Base-by-base conservation (phyloP, 148 eudicot genomes). In the Suaeda aralocaspica region DNA sequence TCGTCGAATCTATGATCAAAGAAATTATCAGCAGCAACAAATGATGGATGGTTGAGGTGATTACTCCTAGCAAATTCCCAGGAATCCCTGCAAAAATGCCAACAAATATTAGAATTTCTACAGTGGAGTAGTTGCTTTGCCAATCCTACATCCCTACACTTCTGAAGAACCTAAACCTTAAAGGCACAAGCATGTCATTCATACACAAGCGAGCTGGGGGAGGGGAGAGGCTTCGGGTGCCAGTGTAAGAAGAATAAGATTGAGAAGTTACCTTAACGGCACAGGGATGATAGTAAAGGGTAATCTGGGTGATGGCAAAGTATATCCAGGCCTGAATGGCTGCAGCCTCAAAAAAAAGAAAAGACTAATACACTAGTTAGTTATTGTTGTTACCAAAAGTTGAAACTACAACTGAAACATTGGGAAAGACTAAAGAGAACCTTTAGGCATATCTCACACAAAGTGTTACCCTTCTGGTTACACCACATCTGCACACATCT, bases 401-500 rank as follows among this genome's bases (percentile, higher is more conserved):
- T 26, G 68, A 51, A 68, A 67, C 52, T 45, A 44, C 42, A 48
- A 73, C 22, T 19, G 49, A 46, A 6, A 52, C 31, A 57, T 39
- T 5, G n/a, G 1, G 36, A 67, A 45, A 68, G 51, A 69, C 28
- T 21, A 48, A 49, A 78, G 64, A 13, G 64, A 62, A 91, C 97
- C 95, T 89, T 90, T 25, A 13, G 84, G 70, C 97, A 89, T 22
- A 91, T 91, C 79, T 91, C 97, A 49, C 97, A 91, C 51, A 68
- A 59, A 59, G 80, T 88, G 75, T 91, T 80, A 3, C 95, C 97
- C 82, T 91, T 91, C 80, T 89, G 89, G 52, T 85, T 80, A 81
- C 97, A 89, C 97, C 97, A 91, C 79, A 82, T 85, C 52, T 91
- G 97, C 34, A 91, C 84, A 62, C 97, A 91, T 74, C 58, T 68